Evolutionary conservation across 331 rosid genomes (phyloP).

Genomic region (Ulmus americana): DNA sequence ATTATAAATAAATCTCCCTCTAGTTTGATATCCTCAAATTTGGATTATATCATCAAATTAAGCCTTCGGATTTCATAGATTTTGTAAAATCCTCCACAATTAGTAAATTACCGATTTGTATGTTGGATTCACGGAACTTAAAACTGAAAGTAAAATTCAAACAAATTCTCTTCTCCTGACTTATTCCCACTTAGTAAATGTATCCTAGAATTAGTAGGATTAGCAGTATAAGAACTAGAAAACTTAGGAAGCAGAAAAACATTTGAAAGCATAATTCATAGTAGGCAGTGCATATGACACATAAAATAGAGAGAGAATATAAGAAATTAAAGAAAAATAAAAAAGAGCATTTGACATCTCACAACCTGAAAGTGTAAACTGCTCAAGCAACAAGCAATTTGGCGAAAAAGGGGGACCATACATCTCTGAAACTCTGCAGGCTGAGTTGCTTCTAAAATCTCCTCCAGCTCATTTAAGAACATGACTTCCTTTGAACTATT

Average conservation of each 20-base stretch:
- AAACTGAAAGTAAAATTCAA: not conserved
- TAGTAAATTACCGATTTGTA: not conserved
- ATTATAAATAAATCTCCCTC: no score
- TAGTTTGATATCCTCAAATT: no score
- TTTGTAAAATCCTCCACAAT: no score
- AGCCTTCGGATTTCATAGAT: no score
- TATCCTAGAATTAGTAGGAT: no score
- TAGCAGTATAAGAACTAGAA: no score
- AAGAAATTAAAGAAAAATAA: not conserved
- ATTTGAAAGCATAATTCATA: not conserved
- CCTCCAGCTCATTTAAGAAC: conserved; percentile 60
- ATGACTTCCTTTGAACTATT: conserved; percentile 67
- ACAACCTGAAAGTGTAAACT: conserved; percentile 63
- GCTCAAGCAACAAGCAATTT: conserved; percentile 45
- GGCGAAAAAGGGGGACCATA: conserved; percentile 50
- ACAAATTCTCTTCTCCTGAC: not conserved
- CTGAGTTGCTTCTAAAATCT: conserved; percentile 52
- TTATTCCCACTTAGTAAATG: no score
- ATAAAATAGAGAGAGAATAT: not conserved
- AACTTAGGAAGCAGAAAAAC: no score
- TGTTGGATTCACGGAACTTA: not conserved
- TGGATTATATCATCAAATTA: no score
- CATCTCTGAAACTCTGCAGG: conserved; percentile 54
- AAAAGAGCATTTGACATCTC: conserved; percentile 7
- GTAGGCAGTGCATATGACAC: not conserved